phyloP scores from a whole-genome alignment of 768 basidiomycete species.

The Suillus subalutaceus region DNA sequence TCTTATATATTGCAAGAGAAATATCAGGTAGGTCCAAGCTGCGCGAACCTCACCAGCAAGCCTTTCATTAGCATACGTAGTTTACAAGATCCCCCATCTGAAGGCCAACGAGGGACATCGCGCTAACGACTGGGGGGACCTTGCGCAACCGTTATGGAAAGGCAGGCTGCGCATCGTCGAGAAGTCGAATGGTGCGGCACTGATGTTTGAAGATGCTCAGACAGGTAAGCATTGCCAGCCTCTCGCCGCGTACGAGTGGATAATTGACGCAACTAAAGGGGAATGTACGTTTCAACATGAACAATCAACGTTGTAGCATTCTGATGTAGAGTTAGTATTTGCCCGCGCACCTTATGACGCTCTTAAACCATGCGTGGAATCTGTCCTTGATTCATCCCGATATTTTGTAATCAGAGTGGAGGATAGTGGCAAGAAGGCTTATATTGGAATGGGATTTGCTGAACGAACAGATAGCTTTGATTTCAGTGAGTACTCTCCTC shows the following conservation, averaged over 20 bases:
- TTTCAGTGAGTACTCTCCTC: constrained; percentile 65
- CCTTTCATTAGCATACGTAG: constrained; percentile 43
- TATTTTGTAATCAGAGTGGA: constrained; percentile 95
- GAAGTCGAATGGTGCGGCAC: constrained; percentile 62
- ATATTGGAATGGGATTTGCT: constrained; percentile 91
- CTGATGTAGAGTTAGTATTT: constrained; percentile 61
- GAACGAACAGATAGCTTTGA: constrained; percentile 91
- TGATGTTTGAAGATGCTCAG: constrained; percentile 80
- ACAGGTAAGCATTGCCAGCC: constrained; percentile 57
- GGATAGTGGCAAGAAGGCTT: constrained; percentile 84
- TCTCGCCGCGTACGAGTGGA: constrained; percentile 1
- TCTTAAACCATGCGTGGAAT: constrained; percentile 82
- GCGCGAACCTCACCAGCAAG: constrained; percentile 6
- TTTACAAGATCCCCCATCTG: constrained; percentile 89
- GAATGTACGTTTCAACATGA: constrained; percentile 55
- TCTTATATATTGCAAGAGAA: constrained; percentile 89
- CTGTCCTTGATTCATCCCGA: constrained; percentile 92
- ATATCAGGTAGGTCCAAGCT: constrained; percentile 67
- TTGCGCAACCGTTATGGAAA: constrained; percentile 85
- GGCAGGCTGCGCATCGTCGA: constrained; percentile 87
- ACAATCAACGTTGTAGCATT: constrained; percentile 10
- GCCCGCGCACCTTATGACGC: constrained; percentile 84
- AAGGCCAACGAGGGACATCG: constrained; percentile 88
- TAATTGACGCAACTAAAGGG: constrained; percentile 41
- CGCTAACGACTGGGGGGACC: constrained; percentile 91